These are phyloP conservation scores for Eucalyptus marginata DNA, from an alignment of 345 rosid genomes.

Conservation along the genomic window DNA sequence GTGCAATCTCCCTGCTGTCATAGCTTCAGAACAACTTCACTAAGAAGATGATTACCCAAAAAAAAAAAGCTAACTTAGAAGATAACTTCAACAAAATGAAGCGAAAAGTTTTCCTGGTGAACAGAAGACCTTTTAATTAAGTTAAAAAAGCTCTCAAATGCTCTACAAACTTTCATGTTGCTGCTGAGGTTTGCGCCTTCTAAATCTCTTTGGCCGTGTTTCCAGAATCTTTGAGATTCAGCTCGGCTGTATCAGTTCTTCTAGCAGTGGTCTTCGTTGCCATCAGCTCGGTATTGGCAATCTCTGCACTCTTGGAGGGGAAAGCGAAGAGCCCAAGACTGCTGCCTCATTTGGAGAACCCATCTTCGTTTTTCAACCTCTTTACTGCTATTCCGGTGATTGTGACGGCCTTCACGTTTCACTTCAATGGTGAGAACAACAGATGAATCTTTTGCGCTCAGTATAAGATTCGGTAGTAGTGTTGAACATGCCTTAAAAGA, in stretches of 20 bases:
- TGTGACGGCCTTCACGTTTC: constrained; percentile 87
- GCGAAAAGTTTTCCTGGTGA: not conserved
- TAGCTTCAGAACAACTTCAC: not conserved
- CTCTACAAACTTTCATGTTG: not conserved
- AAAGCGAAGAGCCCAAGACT: constrained; percentile 48
- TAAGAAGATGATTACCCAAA: not conserved
- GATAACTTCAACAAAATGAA: not conserved
- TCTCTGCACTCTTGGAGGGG: constrained; percentile 49
- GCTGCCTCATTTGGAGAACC: constrained; percentile 38
- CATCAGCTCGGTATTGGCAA: constrained; percentile 55
- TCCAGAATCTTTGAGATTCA: constrained; percentile 52
- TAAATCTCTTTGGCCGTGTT: not conserved
- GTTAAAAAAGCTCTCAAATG: not conserved
- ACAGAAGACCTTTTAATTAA: not conserved
- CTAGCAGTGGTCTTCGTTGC: constrained; percentile 71
- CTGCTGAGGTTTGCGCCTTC: not conserved
- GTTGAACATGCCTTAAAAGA: not conserved
- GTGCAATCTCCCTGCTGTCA: not conserved
- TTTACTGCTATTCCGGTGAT: constrained; percentile 90
- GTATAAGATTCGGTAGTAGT: not conserved
- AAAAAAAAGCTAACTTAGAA: not conserved
- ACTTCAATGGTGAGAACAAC: constrained; percentile 60
- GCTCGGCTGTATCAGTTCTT: constrained; percentile 50
- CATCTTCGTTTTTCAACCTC: constrained; percentile 50
- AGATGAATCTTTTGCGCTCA: not conserved